Evolutionary conservation across 371 early-diverging fungal genomes (phyloP).

Genomic region (Mortierella sp.): DNA sequence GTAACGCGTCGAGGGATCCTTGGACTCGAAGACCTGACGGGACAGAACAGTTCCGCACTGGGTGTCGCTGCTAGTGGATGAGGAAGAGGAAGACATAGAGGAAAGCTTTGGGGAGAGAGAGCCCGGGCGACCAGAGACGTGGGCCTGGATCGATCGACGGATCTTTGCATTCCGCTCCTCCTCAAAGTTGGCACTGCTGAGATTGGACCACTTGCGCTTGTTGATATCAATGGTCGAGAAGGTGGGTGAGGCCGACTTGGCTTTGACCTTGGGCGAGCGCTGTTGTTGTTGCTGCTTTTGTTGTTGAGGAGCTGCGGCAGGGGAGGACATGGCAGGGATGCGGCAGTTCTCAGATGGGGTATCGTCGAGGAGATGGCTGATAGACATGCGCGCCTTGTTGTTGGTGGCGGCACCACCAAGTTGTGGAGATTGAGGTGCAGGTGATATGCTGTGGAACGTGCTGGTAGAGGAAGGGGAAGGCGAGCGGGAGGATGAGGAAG

Average conservation of each 20-base stretch:
- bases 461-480: slow-evolving; percentile 34
- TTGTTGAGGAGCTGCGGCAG: slow-evolving; percentile 1
- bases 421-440: slow-evolving; percentile 18
- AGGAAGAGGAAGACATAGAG: background rate
- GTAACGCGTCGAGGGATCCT: slow-evolving; percentile 48
- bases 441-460: slow-evolving; percentile 27
- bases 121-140: slow-evolving; percentile 46
- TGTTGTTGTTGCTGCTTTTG: slow-evolving; percentile 33
- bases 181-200: slow-evolving; percentile 56
- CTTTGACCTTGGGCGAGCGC: slow-evolving; percentile 25
- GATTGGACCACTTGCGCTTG: slow-evolving; percentile 59
- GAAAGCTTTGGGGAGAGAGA: slow-evolving; percentile 22
- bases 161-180: slow-evolving; percentile 57
- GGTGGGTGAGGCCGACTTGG: slow-evolving; percentile 36
- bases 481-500: slow-evolving; percentile 47
- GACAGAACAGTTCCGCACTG: slow-evolving; percentile 16
- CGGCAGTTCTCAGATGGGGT: slow-evolving; percentile 20
- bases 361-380: slow-evolving; percentile 50
- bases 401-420: slow-evolving; percentile 13
- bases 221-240: slow-evolving; percentile 32
- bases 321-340: background rate
- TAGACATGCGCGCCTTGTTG: slow-evolving; percentile 55
- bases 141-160: slow-evolving; percentile 55
- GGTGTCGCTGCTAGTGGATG: background rate
- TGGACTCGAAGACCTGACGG: slow-evolving; percentile 48